Conservation (phyloP, 331 rosid species). For the Stylosanthes scabra region DNA sequence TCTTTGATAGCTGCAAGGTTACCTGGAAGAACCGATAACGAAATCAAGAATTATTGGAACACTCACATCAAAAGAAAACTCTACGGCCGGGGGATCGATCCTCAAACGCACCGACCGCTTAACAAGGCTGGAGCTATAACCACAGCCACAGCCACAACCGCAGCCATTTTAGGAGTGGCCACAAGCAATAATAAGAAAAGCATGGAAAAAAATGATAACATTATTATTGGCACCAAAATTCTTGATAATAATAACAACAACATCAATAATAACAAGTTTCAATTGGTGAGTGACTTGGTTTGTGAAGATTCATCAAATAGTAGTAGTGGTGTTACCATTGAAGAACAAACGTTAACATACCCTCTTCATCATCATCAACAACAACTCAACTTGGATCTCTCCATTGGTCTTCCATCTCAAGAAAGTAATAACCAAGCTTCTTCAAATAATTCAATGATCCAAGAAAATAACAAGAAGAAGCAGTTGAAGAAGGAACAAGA, state of each 20-base stretch:
- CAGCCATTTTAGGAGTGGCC: background rate
- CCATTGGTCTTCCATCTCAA: slow-evolving; percentile 55
- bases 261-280: slow-evolving; percentile 16
- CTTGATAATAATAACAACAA: background rate
- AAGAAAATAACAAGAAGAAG: slow-evolving; percentile 9
- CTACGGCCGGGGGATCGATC: slow-evolving; percentile 69
- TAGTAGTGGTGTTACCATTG: slow-evolving; percentile 54
- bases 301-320: slow-evolving; percentile 62
- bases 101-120: slow-evolving; percentile 63
- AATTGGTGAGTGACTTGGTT: slow-evolving; percentile 34
- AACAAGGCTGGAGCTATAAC: slow-evolving; percentile 19
- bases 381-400: slow-evolving; percentile 63
- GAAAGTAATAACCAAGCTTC: background rate
- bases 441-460: background rate
- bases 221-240: background rate
- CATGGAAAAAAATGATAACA: background rate
- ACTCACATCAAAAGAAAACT: slow-evolving; percentile 71
- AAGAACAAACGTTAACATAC: slow-evolving; percentile 26
- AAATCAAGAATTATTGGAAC: slow-evolving; percentile 72
- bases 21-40: slow-evolving; percentile 74
- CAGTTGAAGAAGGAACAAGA: background rate
- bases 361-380: slow-evolving; percentile 7
- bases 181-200: background rate
- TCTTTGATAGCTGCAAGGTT: slow-evolving; percentile 66
- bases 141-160: background rate